Base-by-base conservation (phyloP, 2,329 filamentous ascomycete genomes). In the Clarireedia sp. region DNA sequence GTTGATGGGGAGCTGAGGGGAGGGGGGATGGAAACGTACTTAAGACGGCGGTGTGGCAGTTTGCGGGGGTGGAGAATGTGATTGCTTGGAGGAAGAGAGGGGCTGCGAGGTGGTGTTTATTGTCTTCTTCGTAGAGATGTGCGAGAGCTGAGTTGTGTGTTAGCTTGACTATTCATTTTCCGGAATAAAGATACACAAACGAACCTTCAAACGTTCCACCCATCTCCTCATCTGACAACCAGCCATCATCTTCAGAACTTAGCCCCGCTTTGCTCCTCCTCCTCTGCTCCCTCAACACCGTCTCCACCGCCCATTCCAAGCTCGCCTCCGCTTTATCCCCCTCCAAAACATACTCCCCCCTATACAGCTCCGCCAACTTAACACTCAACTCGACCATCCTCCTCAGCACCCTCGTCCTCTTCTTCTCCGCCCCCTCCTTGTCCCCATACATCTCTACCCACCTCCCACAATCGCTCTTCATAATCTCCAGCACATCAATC, bases 41-140 rank as follows among this genome's bases (percentile, higher is more conserved):
- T 67, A 96, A 75, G 14, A 91, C 78, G 26, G 89, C 86, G 50
- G 86, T 83, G 68, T 95, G 90, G 68, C 91, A 96, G 29, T 75
- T 79, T 23, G 74, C 75, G 1, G 73, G 72, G 3, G 82, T 78
- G 68, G 82, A 85, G 46, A 94, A 72, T 17, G 84, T 79, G 36
- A 96, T 76, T 5, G 91, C 89, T 66, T 95, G 90, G 64, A 96
- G 82, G 69, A 91, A 95, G 29, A 96, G 77, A 3, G 91, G 90
- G 21, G 91, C 80, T 5, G 91, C 87, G 2, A 96, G 82, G 62
- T 92, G 88, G 66, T 90, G 86, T 63, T 88, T 82, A 45, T 85
- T 81, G 63, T 82, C 83, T 48, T 79, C 77, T 66, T 89, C 83
- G 70, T 95, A 96, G 63, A 85, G 83, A 56, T 85, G 79, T 17